Conservation (phyloP, 1,284 basidiomycete species). For the Fomitopsis pinicola region DNA sequence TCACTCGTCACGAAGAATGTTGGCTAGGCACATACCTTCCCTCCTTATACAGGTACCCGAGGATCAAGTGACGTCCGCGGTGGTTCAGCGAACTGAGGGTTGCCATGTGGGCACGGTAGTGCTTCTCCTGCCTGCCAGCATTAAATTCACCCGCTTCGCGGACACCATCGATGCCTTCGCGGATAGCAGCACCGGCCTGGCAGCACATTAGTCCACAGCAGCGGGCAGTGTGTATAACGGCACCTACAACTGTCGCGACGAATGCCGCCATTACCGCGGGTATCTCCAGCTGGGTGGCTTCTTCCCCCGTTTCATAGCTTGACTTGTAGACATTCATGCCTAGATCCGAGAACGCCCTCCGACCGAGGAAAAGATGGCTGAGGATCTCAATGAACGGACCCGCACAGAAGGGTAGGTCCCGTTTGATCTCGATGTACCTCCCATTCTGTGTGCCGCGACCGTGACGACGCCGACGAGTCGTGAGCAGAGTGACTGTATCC, state of each 20-base stretch:
- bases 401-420: not conserved
- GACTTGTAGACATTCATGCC: not conserved
- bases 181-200: not conserved
- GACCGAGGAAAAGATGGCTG: not conserved
- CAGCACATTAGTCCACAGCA: not conserved
- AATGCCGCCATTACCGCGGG: not conserved
- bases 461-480: not conserved
- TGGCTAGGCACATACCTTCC: not conserved
- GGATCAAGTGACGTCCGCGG: not conserved
- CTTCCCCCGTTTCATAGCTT: not conserved
- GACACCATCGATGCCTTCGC: not conserved
- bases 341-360: not conserved
- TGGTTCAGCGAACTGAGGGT: not conserved
- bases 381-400: not conserved
- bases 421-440: not conserved
- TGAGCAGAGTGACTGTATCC: too few species aligned
- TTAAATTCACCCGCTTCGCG: not conserved
- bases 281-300: not conserved
- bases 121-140: not conserved
- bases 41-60: not conserved
- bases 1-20: too few species aligned
- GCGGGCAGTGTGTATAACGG: too few species aligned
- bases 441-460: not conserved
- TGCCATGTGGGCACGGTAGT: not conserved
- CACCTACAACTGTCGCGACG: not conserved